Conservation (phyloP, 108 stramenopile species). For the Epithemia pelagica region DNA sequence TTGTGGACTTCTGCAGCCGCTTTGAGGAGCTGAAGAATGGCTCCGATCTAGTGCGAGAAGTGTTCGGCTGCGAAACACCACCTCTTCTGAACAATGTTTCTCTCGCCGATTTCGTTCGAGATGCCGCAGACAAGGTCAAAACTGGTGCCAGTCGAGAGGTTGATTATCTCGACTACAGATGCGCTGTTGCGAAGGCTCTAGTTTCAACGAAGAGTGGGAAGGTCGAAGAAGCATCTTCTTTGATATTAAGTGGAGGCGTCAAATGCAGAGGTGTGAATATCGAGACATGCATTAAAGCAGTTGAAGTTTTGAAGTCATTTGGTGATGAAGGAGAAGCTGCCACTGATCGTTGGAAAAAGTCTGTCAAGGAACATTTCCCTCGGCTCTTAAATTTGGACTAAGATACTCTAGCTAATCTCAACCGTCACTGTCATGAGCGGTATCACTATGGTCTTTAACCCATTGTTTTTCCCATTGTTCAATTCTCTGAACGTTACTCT, state of each 20-base stretch:
- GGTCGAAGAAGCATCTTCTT: constrained; percentile 28
- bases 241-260: constrained; percentile 50
- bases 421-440: not conserved
- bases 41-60: constrained; percentile 26
- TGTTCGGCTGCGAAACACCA: constrained; percentile 42
- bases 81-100: constrained; percentile 36
- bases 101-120: constrained; percentile 40
- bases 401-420: constrained; percentile 4
- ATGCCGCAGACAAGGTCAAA: constrained; percentile 25
- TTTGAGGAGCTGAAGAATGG: constrained; percentile 15
- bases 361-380: constrained; percentile 32
- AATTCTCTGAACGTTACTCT: constrained; percentile 62
- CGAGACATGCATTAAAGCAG: constrained; percentile 42
- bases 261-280: constrained; percentile 36
- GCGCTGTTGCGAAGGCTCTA: constrained; percentile 58
- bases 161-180: constrained; percentile 32
- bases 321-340: constrained; percentile 25
- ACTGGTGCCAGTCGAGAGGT: constrained; percentile 7
- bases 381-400: constrained; percentile 19
- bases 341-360: constrained; percentile 20
- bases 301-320: constrained; percentile 27
- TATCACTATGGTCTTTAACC: constrained; percentile 40
- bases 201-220: constrained; percentile 29
- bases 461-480: constrained; percentile 68
- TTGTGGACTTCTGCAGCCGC: constrained; percentile 58